A percentile compares a stretch with the other conserved stretches of the same genome.
Evolutionary conservation across 169 alveolate species (phyloP).

Genomic region (Theileria equi): DNA sequence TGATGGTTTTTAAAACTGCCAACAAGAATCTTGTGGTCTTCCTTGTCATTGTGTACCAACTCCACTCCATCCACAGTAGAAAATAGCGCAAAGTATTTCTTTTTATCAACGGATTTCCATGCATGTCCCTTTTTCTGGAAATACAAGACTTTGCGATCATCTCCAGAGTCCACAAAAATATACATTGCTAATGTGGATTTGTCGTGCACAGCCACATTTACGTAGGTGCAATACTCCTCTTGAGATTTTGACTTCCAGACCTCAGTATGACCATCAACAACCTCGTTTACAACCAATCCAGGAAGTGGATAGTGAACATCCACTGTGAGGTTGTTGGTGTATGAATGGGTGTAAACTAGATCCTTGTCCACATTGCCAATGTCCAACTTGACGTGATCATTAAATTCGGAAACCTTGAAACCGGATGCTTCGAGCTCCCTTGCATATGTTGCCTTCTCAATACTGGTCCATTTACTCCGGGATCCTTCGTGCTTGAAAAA

Average conservation of each 20-base stretch:
- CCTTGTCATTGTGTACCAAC: not conserved
- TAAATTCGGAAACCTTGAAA: not conserved
- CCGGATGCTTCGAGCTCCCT: not conserved
- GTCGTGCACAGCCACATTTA: not conserved
- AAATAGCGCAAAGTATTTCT: not conserved
- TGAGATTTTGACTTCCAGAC: slow-evolving; percentile 5
- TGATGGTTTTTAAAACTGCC: slow-evolving; percentile 66
- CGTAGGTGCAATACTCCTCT: slow-evolving; percentile 15
- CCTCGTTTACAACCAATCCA: slow-evolving; percentile 4
- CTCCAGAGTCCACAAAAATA: slow-evolving; percentile 2
- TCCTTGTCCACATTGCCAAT: slow-evolving; percentile 4
- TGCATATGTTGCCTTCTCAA: not conserved
- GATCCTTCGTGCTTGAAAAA: too few relatives aligned
- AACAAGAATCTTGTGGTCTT: slow-evolving; percentile 8
- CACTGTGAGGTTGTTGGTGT: not conserved
- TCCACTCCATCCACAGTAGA: slow-evolving; percentile 10
- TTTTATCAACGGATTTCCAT: slow-evolving; percentile 7
- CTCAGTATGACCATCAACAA: slow-evolving; percentile 7
- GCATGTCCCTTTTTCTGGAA: not conserved
- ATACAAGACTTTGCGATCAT: slow-evolving; percentile 8
- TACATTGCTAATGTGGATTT: not conserved
- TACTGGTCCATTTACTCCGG: not conserved
- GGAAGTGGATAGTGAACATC: slow-evolving; percentile 4
- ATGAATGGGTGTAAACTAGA: slow-evolving; percentile 7
- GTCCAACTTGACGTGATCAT: slow-evolving; percentile 13